Conservation (phyloP, 192 early-diverging fungal genomes). For the Paraglomus occultum region DNA sequence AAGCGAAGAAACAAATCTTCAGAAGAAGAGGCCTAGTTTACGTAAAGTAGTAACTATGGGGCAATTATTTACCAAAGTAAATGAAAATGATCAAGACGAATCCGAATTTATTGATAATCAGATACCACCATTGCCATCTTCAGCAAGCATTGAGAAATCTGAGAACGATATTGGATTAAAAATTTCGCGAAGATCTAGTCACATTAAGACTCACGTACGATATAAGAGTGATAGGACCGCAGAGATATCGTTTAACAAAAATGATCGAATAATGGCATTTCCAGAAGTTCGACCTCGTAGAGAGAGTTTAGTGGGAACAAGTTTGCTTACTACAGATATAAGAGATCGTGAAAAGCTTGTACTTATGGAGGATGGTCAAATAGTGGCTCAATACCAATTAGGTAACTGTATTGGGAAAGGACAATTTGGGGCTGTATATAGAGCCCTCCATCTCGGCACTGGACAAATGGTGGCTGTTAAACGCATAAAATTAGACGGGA, state of each 20-base stretch:
- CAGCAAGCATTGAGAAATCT: slow-evolving; percentile 1
- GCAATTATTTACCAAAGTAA: slow-evolving; percentile 3
- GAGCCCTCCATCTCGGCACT: slow-evolving; percentile 75
- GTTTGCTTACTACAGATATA: not conserved
- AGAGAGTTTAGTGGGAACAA: too few species aligned
- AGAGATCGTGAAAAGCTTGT: slow-evolving; percentile 33
- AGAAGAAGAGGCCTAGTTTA: slow-evolving; percentile 11
- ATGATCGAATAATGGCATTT: not conserved
- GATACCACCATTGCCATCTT: not conserved
- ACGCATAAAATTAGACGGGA: slow-evolving; percentile 73
- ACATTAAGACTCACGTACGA: slow-evolving; percentile 15
- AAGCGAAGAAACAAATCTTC: not conserved
- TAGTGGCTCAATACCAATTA: slow-evolving; percentile 47
- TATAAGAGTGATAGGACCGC: slow-evolving; percentile 21
- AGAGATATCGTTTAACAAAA: slow-evolving; percentile 8
- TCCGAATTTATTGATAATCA: slow-evolving; percentile 14
- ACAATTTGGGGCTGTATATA: slow-evolving; percentile 87
- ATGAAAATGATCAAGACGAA: slow-evolving; percentile 1
- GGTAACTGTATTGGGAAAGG: slow-evolving; percentile 90
- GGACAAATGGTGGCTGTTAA: slow-evolving; percentile 88
- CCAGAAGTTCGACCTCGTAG: not conserved
- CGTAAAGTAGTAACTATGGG: slow-evolving; percentile 15
- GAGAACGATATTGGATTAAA: not conserved
- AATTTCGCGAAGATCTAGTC: not conserved
- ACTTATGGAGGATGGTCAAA: slow-evolving; percentile 36